phyloP scores from a whole-genome alignment of 139 green algal genomes.

The Gonium pectorale region DNA sequence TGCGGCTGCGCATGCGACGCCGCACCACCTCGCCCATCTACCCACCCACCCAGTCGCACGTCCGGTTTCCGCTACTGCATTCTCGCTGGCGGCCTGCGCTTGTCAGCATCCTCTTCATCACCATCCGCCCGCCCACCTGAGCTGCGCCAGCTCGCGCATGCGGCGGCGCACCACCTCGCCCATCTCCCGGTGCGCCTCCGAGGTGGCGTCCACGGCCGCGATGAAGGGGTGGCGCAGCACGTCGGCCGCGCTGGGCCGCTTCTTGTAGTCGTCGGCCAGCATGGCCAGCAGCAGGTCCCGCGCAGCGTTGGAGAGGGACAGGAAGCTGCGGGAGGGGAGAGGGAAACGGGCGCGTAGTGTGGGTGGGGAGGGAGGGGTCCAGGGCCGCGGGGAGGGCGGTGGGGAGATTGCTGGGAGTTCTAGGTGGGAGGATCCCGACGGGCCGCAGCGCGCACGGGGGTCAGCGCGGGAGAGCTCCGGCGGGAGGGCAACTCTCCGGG shows the following conservation, averaged over 20 bases:
- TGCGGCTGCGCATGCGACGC: too few relatives aligned
- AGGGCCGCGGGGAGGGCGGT: background rate
- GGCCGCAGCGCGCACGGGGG: too few relatives aligned
- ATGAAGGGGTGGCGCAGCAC: conserved; percentile 36
- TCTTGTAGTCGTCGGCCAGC: conserved; percentile 12
- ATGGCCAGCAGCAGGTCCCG: conserved; percentile 6
- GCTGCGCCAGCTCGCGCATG: conserved; percentile 25
- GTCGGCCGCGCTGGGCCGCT: background rate
- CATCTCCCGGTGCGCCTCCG: conserved; percentile 30
- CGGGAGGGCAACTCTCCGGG: too few relatives aligned
- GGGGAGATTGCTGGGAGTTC: background rate
- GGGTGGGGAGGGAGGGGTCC: background rate
- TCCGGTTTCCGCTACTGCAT: too few relatives aligned
- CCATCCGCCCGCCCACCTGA: conserved; percentile 1
- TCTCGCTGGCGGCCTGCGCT: too few relatives aligned
- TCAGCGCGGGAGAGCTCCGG: too few relatives aligned
- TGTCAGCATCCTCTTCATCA: too few relatives aligned
- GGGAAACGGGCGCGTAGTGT: background rate
- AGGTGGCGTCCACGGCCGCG: conserved; percentile 14
- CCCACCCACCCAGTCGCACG: too few relatives aligned
- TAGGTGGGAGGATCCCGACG: too few relatives aligned
- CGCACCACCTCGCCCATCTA: conserved; percentile 21
- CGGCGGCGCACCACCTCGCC: background rate
- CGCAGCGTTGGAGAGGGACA: background rate
- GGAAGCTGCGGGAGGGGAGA: background rate